phyloP scores from a whole-genome alignment of 768 basidiomycete genomes.

The Amanita exitialis region DNA sequence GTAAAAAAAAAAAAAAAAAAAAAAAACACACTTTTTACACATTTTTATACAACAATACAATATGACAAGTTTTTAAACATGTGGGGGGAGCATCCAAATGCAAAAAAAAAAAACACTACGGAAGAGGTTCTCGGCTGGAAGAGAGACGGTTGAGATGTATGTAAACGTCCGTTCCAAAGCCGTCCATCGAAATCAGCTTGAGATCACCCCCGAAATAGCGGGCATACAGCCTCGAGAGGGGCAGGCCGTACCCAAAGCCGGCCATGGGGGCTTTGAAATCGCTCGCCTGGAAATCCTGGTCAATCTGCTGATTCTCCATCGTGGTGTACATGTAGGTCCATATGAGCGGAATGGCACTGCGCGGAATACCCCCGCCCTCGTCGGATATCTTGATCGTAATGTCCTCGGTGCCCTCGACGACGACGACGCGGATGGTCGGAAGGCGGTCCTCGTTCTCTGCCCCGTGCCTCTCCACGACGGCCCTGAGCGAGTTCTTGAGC shows the following conservation, averaged over 20 bases:
- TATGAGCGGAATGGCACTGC: constrained; percentile 84
- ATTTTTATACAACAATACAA: too few species aligned
- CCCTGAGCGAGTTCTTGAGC: constrained; percentile 94
- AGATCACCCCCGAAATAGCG: constrained; percentile 94
- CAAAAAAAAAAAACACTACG: too few species aligned
- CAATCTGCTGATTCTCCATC: constrained; percentile 64
- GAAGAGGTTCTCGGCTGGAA: neutral
- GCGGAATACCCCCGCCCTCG: constrained; percentile 91
- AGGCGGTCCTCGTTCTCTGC: constrained; percentile 68
- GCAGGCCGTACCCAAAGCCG: constrained; percentile 90
- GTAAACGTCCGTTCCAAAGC: constrained; percentile 72
- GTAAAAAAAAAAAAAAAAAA: too few species aligned
- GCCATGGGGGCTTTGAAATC: constrained; percentile 99
- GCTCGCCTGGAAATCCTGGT: constrained; percentile 69
- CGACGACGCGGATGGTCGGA: constrained; percentile 90
- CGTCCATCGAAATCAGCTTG: constrained; percentile 94
- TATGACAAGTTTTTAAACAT: too few species aligned
- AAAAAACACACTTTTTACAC: too few species aligned
- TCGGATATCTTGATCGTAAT: constrained; percentile 99
- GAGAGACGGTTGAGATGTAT: constrained; percentile 1
- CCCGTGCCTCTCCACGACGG: constrained; percentile 90
- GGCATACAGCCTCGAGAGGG: constrained; percentile 89
- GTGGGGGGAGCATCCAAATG: too few species aligned
- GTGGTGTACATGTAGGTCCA: constrained; percentile 99
- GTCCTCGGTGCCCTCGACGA: constrained; percentile 95